A percentile compares a stretch with the other conserved stretches of the same genome.
phyloP scores from a whole-genome alignment of 2,329 filamentous ascomycete species.

The Acephala macrosclerotiorum region DNA sequence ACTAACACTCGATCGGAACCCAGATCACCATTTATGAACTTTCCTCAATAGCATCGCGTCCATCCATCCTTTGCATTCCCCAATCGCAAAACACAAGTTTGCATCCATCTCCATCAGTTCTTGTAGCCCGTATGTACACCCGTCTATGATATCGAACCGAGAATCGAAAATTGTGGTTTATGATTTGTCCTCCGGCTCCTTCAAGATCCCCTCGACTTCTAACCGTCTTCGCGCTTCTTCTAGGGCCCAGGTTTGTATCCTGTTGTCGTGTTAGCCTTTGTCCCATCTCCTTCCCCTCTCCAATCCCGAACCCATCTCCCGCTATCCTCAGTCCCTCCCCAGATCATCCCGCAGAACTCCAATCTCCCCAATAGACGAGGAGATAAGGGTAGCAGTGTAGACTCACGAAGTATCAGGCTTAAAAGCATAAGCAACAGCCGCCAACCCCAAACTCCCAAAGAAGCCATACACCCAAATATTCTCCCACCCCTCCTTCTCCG shows the following conservation, averaged over 20 bases:
- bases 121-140: constrained; percentile 28
- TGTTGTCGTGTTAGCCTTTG: constrained; percentile 52
- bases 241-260: constrained; percentile 99
- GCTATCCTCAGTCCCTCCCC: constrained; percentile 11
- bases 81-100: not conserved
- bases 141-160: not conserved
- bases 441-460: constrained; percentile 76
- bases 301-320: not conserved
- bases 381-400: constrained; percentile 24
- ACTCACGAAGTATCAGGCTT: constrained; percentile 98
- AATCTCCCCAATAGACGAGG: not conserved
- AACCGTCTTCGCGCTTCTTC: constrained; percentile 95
- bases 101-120: not conserved
- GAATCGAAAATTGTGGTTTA: constrained; percentile 14
- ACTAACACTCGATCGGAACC: not conserved
- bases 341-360: not conserved
- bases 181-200: constrained; percentile 67
- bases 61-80: not conserved
- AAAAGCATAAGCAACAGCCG: constrained; percentile 85
- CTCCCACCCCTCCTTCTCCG: constrained; percentile 97
- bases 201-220: constrained; percentile 93
- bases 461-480: constrained; percentile 84
- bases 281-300: not conserved
- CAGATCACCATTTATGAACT: constrained; percentile 13
- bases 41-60: not conserved